phyloP scores from a whole-genome alignment of 768 basidiomycete genomes.

The Tephrocybe sp. region DNA sequence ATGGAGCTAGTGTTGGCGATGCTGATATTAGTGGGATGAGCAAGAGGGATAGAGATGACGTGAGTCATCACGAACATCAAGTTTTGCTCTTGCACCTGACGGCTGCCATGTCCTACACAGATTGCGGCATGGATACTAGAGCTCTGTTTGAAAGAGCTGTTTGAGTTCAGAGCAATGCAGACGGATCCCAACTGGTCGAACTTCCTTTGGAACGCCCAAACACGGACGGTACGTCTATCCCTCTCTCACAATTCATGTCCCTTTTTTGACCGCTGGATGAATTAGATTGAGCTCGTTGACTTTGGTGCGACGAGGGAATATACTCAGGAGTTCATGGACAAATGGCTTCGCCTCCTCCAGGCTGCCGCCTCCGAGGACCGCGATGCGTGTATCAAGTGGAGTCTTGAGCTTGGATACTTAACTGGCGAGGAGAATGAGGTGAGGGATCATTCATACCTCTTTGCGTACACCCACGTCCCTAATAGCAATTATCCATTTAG shows the following conservation, averaged over 20 bases:
- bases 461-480: too few species aligned
- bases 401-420: constrained; percentile 82
- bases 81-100: background rate
- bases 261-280: background rate
- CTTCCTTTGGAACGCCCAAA: constrained; percentile 80
- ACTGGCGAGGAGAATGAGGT: constrained; percentile 87
- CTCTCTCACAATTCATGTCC: background rate
- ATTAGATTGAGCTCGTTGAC: constrained; percentile 85
- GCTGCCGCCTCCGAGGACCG: constrained; percentile 73
- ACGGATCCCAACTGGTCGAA: constrained; percentile 99
- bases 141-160: constrained; percentile 87
- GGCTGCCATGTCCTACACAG: constrained; percentile 35
- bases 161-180: constrained; percentile 91
- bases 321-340: constrained; percentile 80
- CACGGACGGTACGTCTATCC: constrained; percentile 47
- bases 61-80: constrained; percentile 27
- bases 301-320: constrained; percentile 95
- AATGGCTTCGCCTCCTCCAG: constrained; percentile 80
- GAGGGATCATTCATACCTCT: too few species aligned
- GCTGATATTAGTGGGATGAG: constrained; percentile 49
- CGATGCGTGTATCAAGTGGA: constrained; percentile 66
- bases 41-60: constrained; percentile 71
- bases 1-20: constrained; percentile 79
- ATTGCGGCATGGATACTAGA: constrained; percentile 81
- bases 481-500: too few species aligned